Evolutionary conservation across 1,139 yeast species (phyloP).

Genomic region (Protomyces inundatus): DNA sequence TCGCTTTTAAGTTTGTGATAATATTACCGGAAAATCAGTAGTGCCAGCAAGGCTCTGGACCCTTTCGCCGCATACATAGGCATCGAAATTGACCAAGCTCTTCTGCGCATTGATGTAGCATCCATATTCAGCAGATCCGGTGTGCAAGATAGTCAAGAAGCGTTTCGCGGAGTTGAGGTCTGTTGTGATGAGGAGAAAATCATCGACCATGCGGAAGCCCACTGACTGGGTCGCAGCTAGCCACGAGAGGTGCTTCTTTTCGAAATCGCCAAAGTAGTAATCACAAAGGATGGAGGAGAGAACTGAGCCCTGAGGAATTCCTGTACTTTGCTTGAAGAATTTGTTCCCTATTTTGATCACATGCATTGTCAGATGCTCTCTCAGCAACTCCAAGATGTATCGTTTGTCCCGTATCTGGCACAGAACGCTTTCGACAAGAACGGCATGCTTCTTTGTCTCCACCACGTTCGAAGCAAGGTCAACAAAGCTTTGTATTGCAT

Average conservation of each 20-base stretch:
- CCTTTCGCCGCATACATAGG: background rate
- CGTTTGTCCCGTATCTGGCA: constrained; percentile 25
- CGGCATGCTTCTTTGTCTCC: constrained; percentile 8
- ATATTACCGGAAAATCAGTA: constrained; percentile 2
- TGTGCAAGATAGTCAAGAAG: constrained; percentile 37
- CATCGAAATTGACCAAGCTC: constrained; percentile 41
- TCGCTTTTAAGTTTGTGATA: background rate
- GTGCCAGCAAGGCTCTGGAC: constrained; percentile 26
- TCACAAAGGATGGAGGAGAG: constrained; percentile 74
- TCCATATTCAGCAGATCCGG: constrained; percentile 47
- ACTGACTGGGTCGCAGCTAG: constrained; percentile 32
- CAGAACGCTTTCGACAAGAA: constrained; percentile 24
- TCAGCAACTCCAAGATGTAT: constrained; percentile 33
- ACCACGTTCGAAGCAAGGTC: constrained; percentile 9
- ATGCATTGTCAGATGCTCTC: constrained; percentile 44
- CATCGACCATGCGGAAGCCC: constrained; percentile 70
- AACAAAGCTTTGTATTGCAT: constrained; percentile 10
- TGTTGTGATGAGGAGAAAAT: constrained; percentile 65
- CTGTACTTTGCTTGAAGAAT: constrained; percentile 50
- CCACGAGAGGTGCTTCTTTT: constrained; percentile 46
- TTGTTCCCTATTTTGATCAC: constrained; percentile 40
- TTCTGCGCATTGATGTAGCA: constrained; percentile 57
- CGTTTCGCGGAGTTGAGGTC: constrained; percentile 35
- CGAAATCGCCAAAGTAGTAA: constrained; percentile 60
- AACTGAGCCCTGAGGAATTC: constrained; percentile 83